These are phyloP conservation scores for Tuber magnatum DNA, from an alignment of 495 filamentous ascomycete genomes.

Conservation along the genomic window DNA sequence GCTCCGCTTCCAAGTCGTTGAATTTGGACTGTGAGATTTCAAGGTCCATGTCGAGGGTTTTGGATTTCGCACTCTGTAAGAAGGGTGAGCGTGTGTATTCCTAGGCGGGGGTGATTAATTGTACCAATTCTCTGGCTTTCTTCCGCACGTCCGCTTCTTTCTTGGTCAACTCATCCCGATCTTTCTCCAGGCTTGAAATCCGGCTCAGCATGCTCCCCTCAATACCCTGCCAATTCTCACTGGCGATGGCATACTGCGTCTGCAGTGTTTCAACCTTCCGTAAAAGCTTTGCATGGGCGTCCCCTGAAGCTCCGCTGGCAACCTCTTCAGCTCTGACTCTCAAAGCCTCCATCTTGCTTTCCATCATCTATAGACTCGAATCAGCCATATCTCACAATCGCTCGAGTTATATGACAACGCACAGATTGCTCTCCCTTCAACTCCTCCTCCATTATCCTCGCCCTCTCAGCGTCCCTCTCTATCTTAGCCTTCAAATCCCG, in stretches of 20 bases:
- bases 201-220: slow-evolving; percentile 73
- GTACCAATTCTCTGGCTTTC: slow-evolving; percentile 77
- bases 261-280: slow-evolving; percentile 93
- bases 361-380: slow-evolving; percentile 52
- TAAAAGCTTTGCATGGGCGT: slow-evolving; percentile 81
- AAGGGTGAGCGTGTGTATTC: slow-evolving; percentile 27
- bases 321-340: slow-evolving; percentile 82
- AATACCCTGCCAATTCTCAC: slow-evolving; percentile 95
- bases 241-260: slow-evolving; percentile 87
- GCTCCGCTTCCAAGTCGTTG: slow-evolving; percentile 53
- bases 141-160: slow-evolving; percentile 76
- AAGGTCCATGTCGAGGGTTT: slow-evolving; percentile 73
- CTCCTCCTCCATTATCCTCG: slow-evolving; percentile 64
- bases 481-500: slow-evolving; percentile 61
- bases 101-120: neutral
- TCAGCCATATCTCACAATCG: slow-evolving; percentile 4
- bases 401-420: slow-evolving; percentile 13
- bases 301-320: slow-evolving; percentile 69
- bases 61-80: slow-evolving; percentile 61
- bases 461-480: slow-evolving; percentile 66
- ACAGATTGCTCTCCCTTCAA: slow-evolving; percentile 70
- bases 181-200: slow-evolving; percentile 70
- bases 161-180: slow-evolving; percentile 75
- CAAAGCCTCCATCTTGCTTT: slow-evolving; percentile 84
- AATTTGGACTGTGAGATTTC: slow-evolving; percentile 62